Base-by-base conservation (phyloP, 2,329 filamentous ascomycete species). In the Fusarium dlaminii region DNA sequence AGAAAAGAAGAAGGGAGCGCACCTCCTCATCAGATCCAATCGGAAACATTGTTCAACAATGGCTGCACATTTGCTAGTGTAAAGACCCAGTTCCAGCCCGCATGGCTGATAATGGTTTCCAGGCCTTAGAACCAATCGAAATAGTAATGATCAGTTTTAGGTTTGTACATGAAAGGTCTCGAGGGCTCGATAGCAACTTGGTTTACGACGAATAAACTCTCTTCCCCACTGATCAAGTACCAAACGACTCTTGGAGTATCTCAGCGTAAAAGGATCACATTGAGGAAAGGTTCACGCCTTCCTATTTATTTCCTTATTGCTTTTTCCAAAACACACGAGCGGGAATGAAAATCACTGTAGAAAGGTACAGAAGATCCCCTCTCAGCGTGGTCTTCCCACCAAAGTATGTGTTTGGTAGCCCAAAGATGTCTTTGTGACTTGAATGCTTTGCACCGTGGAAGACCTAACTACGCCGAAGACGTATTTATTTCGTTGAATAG, bases 381-480 rank as follows among this genome's bases (percentile, higher is more conserved):
- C n/a, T 17, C 11, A 49, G 15, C 29, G 24, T 13, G 11, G 13
- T 6, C 29, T 49, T 18, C 11, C 15, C 1, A 18, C 22, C 4
- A 7, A 11, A 18, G 15, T 18, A 24, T 10, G 18, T 18, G 6
- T n/a, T 18, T 11, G n/a, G 46, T n/a, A 14, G 22, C 15, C 22
- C 8, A 6, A 24, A 18, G 11, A 13, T 4, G 15, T 5, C 15
- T 18, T n/a, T 5, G 4, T 5, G 15, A 24, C 10, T 18, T 14
- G 6, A 20, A 11, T 6, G 10, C 22, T 6, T 24, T 15, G 5
- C 15, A 5, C 6, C 6, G 8, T 24, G 48, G 15, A 34, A n/a
- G 4, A n/a, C 13, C 6, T 3, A 4, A 12, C 0, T 8, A 22
- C 6, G 4, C 7, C 9, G 5, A 49, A 30, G 11, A n/a, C 20